phyloP scores from a whole-genome alignment of 164 flowering plant species.

The Magnolia sinica region DNA sequence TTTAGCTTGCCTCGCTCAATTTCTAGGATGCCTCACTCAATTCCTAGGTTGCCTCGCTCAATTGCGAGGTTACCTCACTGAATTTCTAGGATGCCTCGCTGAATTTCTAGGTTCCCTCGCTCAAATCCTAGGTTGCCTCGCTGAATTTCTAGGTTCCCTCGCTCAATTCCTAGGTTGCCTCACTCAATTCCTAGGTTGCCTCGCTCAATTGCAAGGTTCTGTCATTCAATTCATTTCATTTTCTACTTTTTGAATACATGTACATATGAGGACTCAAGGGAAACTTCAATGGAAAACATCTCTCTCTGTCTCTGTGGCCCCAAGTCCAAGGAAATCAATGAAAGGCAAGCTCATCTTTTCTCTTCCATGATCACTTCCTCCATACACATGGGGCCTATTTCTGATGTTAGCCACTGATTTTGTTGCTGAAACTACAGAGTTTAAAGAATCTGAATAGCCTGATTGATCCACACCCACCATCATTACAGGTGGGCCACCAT shows the following conservation, averaged over 20 bases:
- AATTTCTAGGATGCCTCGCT: no score
- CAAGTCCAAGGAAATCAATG: conserved; percentile 69
- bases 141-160: no score
- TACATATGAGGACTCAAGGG: neutral
- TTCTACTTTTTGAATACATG: conserved; percentile 12
- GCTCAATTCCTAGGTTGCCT: no score
- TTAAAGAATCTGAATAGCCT: conserved; percentile 37
- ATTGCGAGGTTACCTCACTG: no score
- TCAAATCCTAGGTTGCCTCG: no score
- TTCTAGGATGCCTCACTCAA: no score
- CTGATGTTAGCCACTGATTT: conserved; percentile 34
- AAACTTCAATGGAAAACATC: neutral
- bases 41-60: no score
- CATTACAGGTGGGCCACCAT: conserved; percentile 10
- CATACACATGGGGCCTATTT: conserved; percentile 17
- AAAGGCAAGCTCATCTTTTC: conserved; percentile 28
- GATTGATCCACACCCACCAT: conserved; percentile 19
- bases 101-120: no score
- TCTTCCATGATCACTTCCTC: conserved; percentile 21
- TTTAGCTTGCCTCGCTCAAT: no score
- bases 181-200: no score
- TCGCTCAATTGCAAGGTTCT: no score
- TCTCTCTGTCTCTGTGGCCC: conserved; percentile 26
- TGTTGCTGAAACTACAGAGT: conserved; percentile 39
- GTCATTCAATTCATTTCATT: no score